Evolutionary conservation across 2,329 filamentous ascomycete species (phyloP).

Genomic region (Pyricularia pennisetigena): DNA sequence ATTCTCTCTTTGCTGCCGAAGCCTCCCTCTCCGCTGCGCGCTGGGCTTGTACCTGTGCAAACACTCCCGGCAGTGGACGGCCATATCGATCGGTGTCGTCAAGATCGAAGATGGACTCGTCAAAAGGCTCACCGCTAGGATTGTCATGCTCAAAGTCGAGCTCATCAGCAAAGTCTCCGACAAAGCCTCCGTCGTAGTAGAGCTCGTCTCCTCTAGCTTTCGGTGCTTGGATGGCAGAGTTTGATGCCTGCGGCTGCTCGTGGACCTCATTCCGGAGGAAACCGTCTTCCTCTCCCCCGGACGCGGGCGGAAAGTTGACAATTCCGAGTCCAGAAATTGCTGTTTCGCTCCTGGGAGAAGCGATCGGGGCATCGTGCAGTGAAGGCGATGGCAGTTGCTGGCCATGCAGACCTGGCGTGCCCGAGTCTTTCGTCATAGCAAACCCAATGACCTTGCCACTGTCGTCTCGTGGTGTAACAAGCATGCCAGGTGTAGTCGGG

Average conservation of each 20-base stretch:
- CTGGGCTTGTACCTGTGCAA: conserved; percentile 41
- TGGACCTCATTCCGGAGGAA: not conserved
- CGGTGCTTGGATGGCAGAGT: not conserved
- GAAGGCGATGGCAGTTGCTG: conserved; percentile 10
- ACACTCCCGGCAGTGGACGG: conserved; percentile 47
- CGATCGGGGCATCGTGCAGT: not conserved
- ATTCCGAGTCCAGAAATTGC: conserved; percentile 1
- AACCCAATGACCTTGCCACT: conserved; percentile 47
- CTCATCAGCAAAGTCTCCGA: conserved; percentile 35
- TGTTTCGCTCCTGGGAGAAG: not conserved
- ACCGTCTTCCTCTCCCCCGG: not conserved
- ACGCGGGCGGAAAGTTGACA: not conserved
- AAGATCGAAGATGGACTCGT: conserved; percentile 65
- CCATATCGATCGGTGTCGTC: conserved; percentile 55
- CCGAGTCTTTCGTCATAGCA: conserved; percentile 37
- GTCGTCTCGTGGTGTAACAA: conserved; percentile 44
- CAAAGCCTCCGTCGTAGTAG: conserved; percentile 59
- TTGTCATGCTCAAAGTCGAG: conserved; percentile 25
- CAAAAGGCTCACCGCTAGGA: conserved; percentile 42
- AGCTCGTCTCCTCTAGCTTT: conserved; percentile 45
- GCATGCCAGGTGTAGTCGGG: conserved; percentile 34
- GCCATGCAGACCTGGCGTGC: conserved; percentile 20
- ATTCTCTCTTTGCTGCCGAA: conserved; percentile 30
- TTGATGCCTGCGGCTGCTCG: not conserved
- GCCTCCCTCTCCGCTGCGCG: conserved; percentile 22